phyloP scores from a whole-genome alignment of 306 rosid species.

The Alnus glutinosa region DNA sequence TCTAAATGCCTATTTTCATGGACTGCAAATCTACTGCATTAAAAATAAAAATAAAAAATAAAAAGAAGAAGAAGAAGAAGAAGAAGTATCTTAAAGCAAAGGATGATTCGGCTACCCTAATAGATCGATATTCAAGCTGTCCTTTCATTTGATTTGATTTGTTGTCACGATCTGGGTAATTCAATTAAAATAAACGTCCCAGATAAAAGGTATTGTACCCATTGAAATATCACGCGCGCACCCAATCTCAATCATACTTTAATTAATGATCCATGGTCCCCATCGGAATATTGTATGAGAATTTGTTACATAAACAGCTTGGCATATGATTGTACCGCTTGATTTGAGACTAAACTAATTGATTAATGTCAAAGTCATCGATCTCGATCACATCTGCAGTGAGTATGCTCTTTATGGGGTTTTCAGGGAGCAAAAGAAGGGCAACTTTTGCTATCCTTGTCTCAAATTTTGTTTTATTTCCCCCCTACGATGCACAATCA shows the following conservation, averaged over 20 bases:
- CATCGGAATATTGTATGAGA: background rate
- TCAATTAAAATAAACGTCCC: no score
- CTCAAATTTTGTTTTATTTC: background rate
- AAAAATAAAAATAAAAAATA: no score
- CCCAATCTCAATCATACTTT: background rate
- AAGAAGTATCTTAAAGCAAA: no score
- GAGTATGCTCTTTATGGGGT: background rate
- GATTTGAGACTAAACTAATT: background rate
- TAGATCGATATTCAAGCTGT: no score
- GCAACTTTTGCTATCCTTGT: background rate
- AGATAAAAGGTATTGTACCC: no score
- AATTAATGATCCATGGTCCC: background rate
- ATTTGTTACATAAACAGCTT: background rate
- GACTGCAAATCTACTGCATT: no score
- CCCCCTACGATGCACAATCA: background rate
- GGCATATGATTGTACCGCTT: background rate
- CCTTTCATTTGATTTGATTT: no score
- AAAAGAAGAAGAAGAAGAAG: no score
- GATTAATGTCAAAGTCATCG: background rate
- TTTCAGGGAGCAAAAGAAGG: background rate
- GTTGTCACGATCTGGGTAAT: no score
- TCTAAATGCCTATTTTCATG: no score
- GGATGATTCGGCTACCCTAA: no score
- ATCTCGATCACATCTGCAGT: background rate
- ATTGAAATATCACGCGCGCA: no score